Conservation (phyloP, 345 rosid genomes). For the Atalantia buxifolia region DNA sequence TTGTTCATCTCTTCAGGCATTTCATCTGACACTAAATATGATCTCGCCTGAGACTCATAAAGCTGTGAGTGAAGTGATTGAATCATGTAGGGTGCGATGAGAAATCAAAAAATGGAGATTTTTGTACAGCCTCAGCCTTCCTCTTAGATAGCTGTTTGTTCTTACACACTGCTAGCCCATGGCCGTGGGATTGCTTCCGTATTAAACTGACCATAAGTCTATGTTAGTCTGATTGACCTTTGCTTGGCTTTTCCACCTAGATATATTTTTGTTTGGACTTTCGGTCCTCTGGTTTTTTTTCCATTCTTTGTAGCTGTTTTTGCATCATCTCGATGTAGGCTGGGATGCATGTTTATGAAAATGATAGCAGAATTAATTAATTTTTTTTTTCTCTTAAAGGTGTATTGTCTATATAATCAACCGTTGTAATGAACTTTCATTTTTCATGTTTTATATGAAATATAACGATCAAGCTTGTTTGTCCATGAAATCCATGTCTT, state of each 20-base stretch:
- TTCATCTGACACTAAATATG: constrained; percentile 87
- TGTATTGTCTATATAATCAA: not conserved
- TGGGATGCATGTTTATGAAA: constrained; percentile 21
- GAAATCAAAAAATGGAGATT: constrained; percentile 17
- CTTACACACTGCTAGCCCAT: constrained; percentile 11
- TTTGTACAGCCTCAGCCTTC: constrained; percentile 50
- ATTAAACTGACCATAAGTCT: constrained; percentile 17
- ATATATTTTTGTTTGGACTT: not conserved
- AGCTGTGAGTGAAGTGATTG: constrained; percentile 88
- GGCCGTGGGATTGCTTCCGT: constrained; percentile 15
- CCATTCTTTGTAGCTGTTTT: constrained; percentile 28
- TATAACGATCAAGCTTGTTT: not conserved
- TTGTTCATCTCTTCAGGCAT: constrained; percentile 47
- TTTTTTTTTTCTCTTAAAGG: not conserved
- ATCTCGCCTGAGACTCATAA: constrained; percentile 90
- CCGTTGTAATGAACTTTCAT: not conserved
- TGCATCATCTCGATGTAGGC: constrained; percentile 8
- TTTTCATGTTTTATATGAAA: not conserved
- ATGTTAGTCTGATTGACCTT: constrained; percentile 17
- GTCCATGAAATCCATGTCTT: too few species aligned
- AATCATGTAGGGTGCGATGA: constrained; percentile 70
- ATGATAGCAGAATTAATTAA: constrained; percentile 19
- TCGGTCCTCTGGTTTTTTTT: not conserved
- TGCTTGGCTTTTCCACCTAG: not conserved
- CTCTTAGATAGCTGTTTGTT: constrained; percentile 20